These are phyloP conservation scores for Phytophthora rubi DNA, from an alignment of 352 stramenopile genomes.

Conservation along the genomic window DNA sequence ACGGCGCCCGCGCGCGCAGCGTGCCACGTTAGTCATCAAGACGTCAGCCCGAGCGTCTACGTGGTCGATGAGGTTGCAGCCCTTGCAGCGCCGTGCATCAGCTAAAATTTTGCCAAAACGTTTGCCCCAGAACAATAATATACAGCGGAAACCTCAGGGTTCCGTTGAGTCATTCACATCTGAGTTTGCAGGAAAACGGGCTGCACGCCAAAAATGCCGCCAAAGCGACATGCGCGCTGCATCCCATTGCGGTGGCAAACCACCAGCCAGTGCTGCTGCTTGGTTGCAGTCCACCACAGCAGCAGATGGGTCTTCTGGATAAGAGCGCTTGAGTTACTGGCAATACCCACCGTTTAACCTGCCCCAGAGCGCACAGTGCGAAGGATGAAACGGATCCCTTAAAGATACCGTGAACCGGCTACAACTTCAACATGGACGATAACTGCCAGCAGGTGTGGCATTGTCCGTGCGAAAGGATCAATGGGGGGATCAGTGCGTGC, in stretches of 20 bases:
- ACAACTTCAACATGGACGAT: slow-evolving; percentile 38
- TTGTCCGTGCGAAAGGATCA: background rate
- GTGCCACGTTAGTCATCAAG: slow-evolving; percentile 22
- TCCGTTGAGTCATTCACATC: slow-evolving; percentile 15
- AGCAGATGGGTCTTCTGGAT: background rate
- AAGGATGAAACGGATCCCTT: slow-evolving; percentile 22
- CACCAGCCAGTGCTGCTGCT: background rate
- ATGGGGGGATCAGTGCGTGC: slow-evolving; percentile 5
- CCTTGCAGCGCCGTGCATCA: background rate
- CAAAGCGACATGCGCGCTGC: slow-evolving; percentile 10
- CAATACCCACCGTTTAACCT: background rate
- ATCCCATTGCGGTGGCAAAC: slow-evolving; percentile 3
- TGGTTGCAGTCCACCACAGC: background rate
- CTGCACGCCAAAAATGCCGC: slow-evolving; percentile 21
- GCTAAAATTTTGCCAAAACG: slow-evolving; percentile 8
- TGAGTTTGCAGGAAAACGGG: slow-evolving; percentile 19
- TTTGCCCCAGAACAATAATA: slow-evolving; percentile 4
- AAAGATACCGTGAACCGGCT: slow-evolving; percentile 32
- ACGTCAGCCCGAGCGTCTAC: slow-evolving; percentile 1
- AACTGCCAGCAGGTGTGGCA: slow-evolving; percentile 7
- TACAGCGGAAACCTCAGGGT: slow-evolving; percentile 6
- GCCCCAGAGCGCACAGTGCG: too few relatives aligned
- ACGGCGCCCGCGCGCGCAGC: background rate
- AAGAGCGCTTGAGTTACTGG: background rate
- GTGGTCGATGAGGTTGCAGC: background rate